Evolutionary conservation across 345 rosid genomes (phyloP), one percentile per base, ranked within the genome.

Genomic region (Salix viminalis): DNA sequence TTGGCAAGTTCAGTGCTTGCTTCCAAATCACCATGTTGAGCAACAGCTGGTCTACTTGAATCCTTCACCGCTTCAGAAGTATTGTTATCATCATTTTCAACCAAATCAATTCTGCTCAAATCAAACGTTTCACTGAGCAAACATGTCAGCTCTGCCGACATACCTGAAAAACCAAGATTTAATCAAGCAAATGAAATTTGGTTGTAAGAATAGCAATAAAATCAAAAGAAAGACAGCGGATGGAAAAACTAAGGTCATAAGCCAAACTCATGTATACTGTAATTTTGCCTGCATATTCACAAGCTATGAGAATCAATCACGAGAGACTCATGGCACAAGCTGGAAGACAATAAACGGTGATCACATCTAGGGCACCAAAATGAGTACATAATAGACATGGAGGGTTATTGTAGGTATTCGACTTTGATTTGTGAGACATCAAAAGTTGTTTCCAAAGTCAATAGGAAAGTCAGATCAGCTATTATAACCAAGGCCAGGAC

Each of bases 41-140:
- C 62, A 79, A 79, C 76, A 46, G 79, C 67, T 75, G 88, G 79
- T 71, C 83, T 83, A 79, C 85, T 90, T n/a, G 23, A 70, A 73
- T 87, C 77, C 83, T 83, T 79, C 13, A 70, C 82, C 80, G 84
- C 88, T 67, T 81, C 70, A 41, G 44, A 41, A 79, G 79, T 64
- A 82, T 71, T 75, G 69, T 62, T 75, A 70, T 84, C 86, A 79
- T 77, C 85, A 74, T 61, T 79, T 85, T 88, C 89, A 32, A 76
- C 83, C 81, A 91, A 72, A 79, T 36, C 82, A 76, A 90, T 85
- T 80, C 86, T 78, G 72, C 91, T 89, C 64, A 88, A 79, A 84
- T 96, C 97, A 87, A 86, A 84, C 65, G 84, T 79, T 86, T 85
- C 91, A 80, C 81, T 79, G 65, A 83, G 91, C 83, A 94, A 76